These are phyloP conservation scores for Elaeis oleifera DNA, from an alignment of 202 grass and related monocot genomes.

Conservation along the genomic window DNA sequence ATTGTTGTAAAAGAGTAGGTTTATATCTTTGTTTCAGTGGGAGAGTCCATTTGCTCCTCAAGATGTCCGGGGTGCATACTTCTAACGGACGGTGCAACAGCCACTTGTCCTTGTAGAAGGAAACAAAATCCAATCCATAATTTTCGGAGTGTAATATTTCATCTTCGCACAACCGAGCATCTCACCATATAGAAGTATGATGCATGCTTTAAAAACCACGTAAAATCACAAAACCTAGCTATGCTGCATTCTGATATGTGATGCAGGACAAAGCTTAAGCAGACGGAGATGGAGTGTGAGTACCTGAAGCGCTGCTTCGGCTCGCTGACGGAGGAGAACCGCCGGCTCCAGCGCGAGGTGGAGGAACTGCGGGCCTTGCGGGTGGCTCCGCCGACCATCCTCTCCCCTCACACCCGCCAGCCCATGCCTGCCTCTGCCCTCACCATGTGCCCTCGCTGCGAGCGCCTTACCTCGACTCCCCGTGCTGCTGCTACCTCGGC, in stretches of 20 bases:
- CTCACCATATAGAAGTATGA: too few relatives aligned
- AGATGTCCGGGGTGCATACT: too few relatives aligned
- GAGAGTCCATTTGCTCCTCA: too few relatives aligned
- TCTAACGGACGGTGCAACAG: too few relatives aligned
- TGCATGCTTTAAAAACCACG: too few relatives aligned
- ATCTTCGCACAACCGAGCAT: too few relatives aligned
- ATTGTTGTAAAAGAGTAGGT: too few relatives aligned
- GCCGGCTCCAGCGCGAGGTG: conserved; percentile 79
- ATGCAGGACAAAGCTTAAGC: conserved; percentile 95
- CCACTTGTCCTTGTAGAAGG: too few relatives aligned
- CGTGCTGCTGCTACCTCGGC: not conserved
- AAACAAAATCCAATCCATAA: too few relatives aligned
- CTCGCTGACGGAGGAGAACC: conserved; percentile 91
- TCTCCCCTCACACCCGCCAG: conserved; percentile 77
- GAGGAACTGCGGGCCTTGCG: conserved; percentile 90
- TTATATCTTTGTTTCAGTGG: too few relatives aligned
- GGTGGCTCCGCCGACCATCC: conserved; percentile 72
- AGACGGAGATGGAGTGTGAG: conserved; percentile 97
- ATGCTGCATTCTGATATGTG: not conserved
- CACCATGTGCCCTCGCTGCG: conserved; percentile 85
- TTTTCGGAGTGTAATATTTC: too few relatives aligned
- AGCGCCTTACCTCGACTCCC: conserved; percentile 57
- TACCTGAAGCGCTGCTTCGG: conserved; percentile 93
- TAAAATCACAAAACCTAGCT: too few relatives aligned
- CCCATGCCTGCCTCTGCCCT: conserved; percentile 80